phyloP scores from a whole-genome alignment of 495 filamentous ascomycete species.

The Penicillium paradoxum region DNA sequence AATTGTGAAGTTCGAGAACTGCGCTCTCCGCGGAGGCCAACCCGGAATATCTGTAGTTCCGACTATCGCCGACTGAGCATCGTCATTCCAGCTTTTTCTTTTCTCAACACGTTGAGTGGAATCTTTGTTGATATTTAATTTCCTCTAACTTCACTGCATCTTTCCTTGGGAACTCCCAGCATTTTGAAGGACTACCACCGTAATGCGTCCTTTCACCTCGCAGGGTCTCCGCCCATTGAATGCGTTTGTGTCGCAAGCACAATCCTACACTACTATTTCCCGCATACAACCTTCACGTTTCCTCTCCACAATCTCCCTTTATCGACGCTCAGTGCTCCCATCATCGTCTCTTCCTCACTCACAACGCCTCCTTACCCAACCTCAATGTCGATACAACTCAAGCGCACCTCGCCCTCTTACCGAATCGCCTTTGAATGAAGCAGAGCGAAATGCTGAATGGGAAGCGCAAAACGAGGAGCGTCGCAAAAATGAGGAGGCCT shows the following conservation, averaged over 20 bases:
- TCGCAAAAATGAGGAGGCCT: constrained; percentile 58
- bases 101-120: not conserved
- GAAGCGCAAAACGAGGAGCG: constrained; percentile 30
- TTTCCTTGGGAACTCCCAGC: not conserved
- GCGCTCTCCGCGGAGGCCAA: constrained; percentile 22
- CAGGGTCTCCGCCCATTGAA: constrained; percentile 18
- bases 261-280: constrained; percentile 3
- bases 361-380: constrained; percentile 3
- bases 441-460: constrained; percentile 28
- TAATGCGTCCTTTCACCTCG: constrained; percentile 19
- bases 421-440: constrained; percentile 16
- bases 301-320: constrained; percentile 12
- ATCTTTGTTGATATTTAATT: not conserved
- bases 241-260: constrained; percentile 7
- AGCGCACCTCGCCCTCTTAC: constrained; percentile 27
- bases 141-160: not conserved
- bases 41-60: constrained; percentile 11
- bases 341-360: not conserved
- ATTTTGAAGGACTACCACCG: not conserved
- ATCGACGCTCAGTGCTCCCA: not conserved
- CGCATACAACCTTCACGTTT: constrained; percentile 12
- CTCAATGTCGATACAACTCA: constrained; percentile 29
- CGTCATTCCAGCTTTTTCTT: constrained; percentile 4
- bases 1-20: not conserved
- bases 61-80: not conserved